Base-by-base conservation (phyloP, 1,284 basidiomycete genomes). In the Mycocalia duriaeana region DNA sequence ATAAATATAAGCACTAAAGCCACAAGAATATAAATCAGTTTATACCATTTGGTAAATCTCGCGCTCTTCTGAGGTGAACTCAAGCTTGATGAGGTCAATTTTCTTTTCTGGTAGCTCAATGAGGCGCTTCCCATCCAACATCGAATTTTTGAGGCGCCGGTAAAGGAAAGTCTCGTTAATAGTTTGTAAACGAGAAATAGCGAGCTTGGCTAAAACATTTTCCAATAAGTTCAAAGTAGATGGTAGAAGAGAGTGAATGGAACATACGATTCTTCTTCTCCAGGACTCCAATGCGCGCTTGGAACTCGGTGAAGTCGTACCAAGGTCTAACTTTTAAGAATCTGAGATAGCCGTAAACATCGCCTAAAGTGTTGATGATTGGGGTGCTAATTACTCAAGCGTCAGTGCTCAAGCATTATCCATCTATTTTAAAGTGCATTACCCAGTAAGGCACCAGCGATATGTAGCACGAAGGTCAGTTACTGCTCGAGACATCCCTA, bases 391-490 rank as follows among this genome's bases (percentile, higher is more conserved):
- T 28, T 16, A 16, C 25, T 25, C 45, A 42, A 45, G 25, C 34
- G 19, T 36, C 18, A 45, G 26, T 24, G 37, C 25, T 49, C 38
- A 48, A 20, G 20, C n/a, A 25, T 31, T 31, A 40, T 22, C 5
- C 40, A 20, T 5, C 2, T 3, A 24, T 8, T 20, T 18, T 9
- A n/a, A n/a, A n/a, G n/a, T n/a, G n/a, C n/a, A n/a, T 5, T 60
- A 76, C 69, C 77, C 77, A 23, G 76, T 79, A 3, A 81, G 64
- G 50, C 73, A 75, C 79, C 79, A 81, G 20, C 77, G 68, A 53
- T 75, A 70, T 8, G 49, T 67, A 1, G 72, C 47, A 2, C 64
- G 57, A 8, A 81, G 58, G 14, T 72, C 66, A 5, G 72, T 71
- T 3, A 78, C 72, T 3, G 74, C 74, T 31, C 71, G 72, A 26